Evolutionary conservation across 371 early-diverging fungal genomes (phyloP), one percentile per base, ranked within the genome.

Genomic region (Circinella minor): DNA sequence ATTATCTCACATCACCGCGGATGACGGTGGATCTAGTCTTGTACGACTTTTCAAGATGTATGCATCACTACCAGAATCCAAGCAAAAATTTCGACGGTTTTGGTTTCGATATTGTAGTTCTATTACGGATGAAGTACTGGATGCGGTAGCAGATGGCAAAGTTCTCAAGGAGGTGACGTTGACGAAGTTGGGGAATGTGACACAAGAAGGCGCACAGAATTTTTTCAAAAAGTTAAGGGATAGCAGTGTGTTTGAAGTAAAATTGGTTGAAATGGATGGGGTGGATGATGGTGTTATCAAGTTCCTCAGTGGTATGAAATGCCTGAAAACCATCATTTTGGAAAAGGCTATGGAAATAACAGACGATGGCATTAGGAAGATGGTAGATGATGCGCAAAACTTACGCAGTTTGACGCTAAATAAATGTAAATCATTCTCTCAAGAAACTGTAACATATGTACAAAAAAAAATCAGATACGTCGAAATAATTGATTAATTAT

Each of bases 81-180:
- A 51, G 15, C 51, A 51, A 7, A 51, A 51, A n/a, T 51, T 51
- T 15, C 51, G 51, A n/a, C 8, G 17, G 0, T 51, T 51, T 51
- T 51, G 51, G 51, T 51, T 57, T 34, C 57, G 57, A 34, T 57
- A 57, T 57, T 57, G 57, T 34, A 34, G n/a, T 57, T 18, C 57
- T 5, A 34, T 57, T 34, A 57, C 57, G 27, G 57, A 57, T 34
- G 57, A 57, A 27, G 57, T 57, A 11, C 27, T 57, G 6, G 57
- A 57, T 34, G 57, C 57, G 27, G 11, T 57, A 7, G 20, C 57
- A 20, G 36, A 34, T 11, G n/a, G 11, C 4, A 57, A 18, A 57
- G 1, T 34, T 20, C 20, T 57, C 34, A 57, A 57, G 57, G 57
- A 57, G n/a, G 36, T 57, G 20, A 57, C 57, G 6, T 34, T 57